These are phyloP conservation scores for Linum trigynum DNA, from an alignment of 345 rosid species.

Conservation along the genomic window DNA sequence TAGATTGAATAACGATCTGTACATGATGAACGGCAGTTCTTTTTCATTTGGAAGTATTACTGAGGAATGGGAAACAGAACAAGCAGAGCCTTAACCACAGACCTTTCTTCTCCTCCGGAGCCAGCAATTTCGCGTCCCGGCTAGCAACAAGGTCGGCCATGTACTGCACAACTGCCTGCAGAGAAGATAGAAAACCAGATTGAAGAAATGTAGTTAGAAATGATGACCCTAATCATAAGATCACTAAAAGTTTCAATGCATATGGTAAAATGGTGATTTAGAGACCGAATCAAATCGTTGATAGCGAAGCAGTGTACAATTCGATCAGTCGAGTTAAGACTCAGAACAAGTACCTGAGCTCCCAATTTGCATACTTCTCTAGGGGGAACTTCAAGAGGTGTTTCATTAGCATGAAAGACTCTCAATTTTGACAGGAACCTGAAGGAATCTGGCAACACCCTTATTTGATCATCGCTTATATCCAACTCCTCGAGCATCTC, in stretches of 20 bases:
- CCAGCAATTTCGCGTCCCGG: constrained; percentile 16
- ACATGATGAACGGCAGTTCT: background rate
- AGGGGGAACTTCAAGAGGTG: constrained; percentile 59
- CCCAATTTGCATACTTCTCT: constrained; percentile 39
- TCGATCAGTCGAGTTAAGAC: too few relatives aligned
- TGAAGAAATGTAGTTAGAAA: constrained; percentile 1
- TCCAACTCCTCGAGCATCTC: constrained; percentile 67
- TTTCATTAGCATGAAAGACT: constrained; percentile 41
- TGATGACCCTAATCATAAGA: background rate
- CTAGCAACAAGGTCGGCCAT: constrained; percentile 35
- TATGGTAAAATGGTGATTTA: background rate
- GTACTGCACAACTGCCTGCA: constrained; percentile 47
- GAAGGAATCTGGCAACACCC: constrained; percentile 45
- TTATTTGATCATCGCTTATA: constrained; percentile 53
- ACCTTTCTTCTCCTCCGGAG: constrained; percentile 22
- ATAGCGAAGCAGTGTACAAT: too few relatives aligned
- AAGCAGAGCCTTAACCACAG: constrained; percentile 26
- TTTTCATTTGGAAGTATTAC: background rate
- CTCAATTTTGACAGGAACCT: constrained; percentile 39
- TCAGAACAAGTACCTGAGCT: constrained; percentile 34
- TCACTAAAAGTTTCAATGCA: background rate
- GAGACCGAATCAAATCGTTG: too few relatives aligned
- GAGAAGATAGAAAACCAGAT: background rate
- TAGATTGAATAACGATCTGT: background rate
- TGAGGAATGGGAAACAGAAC: constrained; percentile 11